Evolutionary conservation across 1,284 basidiomycete genomes (phyloP).

Genomic region (Amylostereum areolatum): DNA sequence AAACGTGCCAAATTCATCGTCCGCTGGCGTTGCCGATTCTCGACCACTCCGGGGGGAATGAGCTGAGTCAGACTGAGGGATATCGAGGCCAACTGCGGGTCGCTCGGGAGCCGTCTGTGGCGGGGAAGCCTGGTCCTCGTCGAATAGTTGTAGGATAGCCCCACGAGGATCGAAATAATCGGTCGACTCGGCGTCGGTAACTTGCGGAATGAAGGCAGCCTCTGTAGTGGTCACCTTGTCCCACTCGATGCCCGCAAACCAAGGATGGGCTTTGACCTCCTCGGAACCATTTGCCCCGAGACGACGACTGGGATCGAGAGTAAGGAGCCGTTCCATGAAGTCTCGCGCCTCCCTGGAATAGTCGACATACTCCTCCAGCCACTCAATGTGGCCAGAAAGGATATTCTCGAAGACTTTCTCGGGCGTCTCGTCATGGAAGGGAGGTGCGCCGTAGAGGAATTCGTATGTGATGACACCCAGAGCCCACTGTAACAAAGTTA

Average conservation of each 20-base stretch:
- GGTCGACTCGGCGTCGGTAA: constrained; percentile 94
- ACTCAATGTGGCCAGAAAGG: constrained; percentile 91
- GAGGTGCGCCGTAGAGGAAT: constrained; percentile 95
- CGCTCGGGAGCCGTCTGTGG: constrained; percentile 40
- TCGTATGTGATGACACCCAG: constrained; percentile 98
- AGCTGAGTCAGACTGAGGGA: constrained; percentile 33
- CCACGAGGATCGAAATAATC: constrained; percentile 99
- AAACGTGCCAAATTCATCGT: constrained; percentile 96
- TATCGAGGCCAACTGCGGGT: constrained; percentile 25
- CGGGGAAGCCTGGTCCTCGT: constrained; percentile 60
- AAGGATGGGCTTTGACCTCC: constrained; percentile 91
- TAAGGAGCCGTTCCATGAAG: constrained; percentile 88
- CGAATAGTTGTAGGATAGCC: constrained; percentile 83
- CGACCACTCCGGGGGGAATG: constrained; percentile 43
- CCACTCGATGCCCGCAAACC: constrained; percentile 92
- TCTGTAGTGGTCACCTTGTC: constrained; percentile 82
- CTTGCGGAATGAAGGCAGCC: constrained; percentile 94
- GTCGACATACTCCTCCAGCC: constrained; percentile 92
- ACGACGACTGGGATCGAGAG: constrained; percentile 73
- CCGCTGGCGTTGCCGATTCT: constrained; percentile 46
- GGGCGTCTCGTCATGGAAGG: constrained; percentile 95
- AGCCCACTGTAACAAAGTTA: constrained; percentile 67
- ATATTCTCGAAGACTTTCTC: constrained; percentile 99
- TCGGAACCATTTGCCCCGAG: constrained; percentile 86
- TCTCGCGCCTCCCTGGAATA: constrained; percentile 84